A percentile compares a stretch with the other conserved stretches of the same genome.
These are phyloP conservation scores for Ceratonia siliqua DNA, from an alignment of 306 rosid species.

Conservation along the genomic window DNA sequence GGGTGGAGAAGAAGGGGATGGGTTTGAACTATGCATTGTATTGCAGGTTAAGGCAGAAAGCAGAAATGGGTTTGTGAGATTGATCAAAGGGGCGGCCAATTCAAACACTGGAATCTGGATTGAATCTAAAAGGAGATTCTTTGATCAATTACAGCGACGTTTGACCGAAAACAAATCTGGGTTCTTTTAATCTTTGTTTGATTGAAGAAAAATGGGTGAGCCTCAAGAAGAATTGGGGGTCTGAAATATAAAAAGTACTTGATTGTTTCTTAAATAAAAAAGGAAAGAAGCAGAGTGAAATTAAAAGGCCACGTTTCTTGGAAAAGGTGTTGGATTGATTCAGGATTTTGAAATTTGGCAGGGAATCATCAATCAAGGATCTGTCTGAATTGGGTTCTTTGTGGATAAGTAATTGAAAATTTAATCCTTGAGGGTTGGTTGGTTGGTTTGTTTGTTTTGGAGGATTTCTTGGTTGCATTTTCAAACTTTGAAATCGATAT, in stretches of 20 bases:
- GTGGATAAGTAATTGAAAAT: neutral
- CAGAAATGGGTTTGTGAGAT: neutral
- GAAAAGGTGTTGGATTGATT: neutral
- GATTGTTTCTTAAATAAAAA: neutral
- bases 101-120: too few species aligned
- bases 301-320: neutral
- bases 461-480: neutral
- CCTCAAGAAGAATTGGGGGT: neutral
- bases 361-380: neutral
- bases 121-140: neutral
- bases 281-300: neutral
- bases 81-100: neutral
- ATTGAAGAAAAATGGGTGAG: neutral
- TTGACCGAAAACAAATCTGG: neutral
- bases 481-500: too few species aligned
- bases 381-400: neutral
- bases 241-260: too few species aligned
- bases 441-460: neutral
- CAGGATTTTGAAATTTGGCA: neutral
- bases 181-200: neutral
- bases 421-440: neutral
- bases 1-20: conserved; percentile 34
- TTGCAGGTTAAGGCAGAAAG: neutral
- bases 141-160: neutral
- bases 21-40: conserved; percentile 46